Evolutionary conservation across 495 filamentous ascomycete genomes (phyloP).

Genomic region (Polyplosphaeria fusca): DNA sequence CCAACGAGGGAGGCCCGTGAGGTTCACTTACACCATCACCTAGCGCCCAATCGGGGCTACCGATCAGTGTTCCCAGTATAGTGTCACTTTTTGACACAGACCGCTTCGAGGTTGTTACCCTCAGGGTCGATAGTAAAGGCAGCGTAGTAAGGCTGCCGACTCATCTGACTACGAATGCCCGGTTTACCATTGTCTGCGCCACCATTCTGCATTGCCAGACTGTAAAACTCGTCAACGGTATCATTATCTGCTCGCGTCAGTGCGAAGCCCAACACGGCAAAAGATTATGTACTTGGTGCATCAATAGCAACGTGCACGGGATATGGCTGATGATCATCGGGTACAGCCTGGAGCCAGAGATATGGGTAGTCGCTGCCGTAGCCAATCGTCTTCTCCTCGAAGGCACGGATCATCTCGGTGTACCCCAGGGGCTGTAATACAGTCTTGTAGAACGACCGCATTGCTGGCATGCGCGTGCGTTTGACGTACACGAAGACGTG

Average conservation of each 20-base stretch:
- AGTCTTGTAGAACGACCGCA: conserved; percentile 30
- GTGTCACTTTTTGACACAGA: conserved; percentile 30
- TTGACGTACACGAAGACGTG: conserved; percentile 35
- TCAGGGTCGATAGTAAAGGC: conserved; percentile 29
- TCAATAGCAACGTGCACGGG: conserved; percentile 26
- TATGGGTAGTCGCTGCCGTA: conserved; percentile 36
- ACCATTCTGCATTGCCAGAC: conserved; percentile 21
- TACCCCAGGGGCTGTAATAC: conserved; percentile 33
- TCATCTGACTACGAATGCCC: conserved; percentile 32
- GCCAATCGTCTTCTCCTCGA: conserved; percentile 18
- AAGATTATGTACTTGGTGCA: conserved; percentile 19
- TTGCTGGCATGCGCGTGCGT: conserved; percentile 12
- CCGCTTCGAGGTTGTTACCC: conserved; percentile 36
- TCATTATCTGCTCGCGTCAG: conserved; percentile 20
- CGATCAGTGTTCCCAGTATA: no score
- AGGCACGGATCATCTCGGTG: conserved; percentile 30
- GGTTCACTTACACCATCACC: no score
- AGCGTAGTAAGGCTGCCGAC: conserved; percentile 35
- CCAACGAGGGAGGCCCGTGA: no score
- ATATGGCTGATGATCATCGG: conserved; percentile 16
- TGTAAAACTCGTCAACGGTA: conserved; percentile 20
- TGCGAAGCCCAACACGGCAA: background rate
- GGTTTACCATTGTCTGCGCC: conserved; percentile 34
- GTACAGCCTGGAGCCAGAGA: conserved; percentile 32
- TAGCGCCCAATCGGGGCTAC: no score